Base-by-base conservation (phyloP, 768 basidiomycete species). In the Naganishia randhawae region DNA sequence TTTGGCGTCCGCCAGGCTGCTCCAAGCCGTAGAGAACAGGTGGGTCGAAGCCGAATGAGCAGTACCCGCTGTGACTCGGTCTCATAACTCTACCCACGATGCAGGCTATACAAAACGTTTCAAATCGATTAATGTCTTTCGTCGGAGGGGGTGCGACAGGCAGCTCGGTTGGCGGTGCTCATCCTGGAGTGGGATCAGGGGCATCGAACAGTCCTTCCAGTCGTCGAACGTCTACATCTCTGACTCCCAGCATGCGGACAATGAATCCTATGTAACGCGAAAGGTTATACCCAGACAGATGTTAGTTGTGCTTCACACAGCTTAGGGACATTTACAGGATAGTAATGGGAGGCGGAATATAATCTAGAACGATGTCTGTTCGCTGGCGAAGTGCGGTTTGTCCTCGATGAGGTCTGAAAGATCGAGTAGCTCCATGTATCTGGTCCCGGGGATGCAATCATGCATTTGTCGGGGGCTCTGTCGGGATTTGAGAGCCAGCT, bases 1-100 rank as follows among this genome's bases (percentile, higher is more conserved):
- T 97, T 97, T 82, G 86, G 92, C 61, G 90, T 96, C 66, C 94
- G 92, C 77, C 92, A 94, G 71, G 85, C 89, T 22, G 69, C 52
- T 16, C 64, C 64, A 13, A 69, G 61, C 27, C 63, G 69, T 2
- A 52, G 69, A 50, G 69, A 69, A 62, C 69, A 69, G 48, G 69
- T 69, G 27, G 35, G 69, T 50, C 4, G 19, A 29, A 4, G n/a
- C 6, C 10, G 25, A n/a, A 17, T 9, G n/a, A 11, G 7, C 13
- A 19, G 17, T 33, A 9, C 39, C 62, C 11, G 22, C n/a, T 11
- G 2, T 3, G 2, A 31, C 9, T 9, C 25, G 16, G 52, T 35
- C 14, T 16, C 32, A 45, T 39, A 17, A 45, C 17, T 6, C 19
- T 9, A 19, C 25, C n/a, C 42, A 27, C 3, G 3, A n/a, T 31